Percentiles rank a stretch among this genome's conserved stretches.
Evolutionary conservation across 2,329 filamentous ascomycete species (phyloP).

Genomic region (Helotiales sp.): DNA sequence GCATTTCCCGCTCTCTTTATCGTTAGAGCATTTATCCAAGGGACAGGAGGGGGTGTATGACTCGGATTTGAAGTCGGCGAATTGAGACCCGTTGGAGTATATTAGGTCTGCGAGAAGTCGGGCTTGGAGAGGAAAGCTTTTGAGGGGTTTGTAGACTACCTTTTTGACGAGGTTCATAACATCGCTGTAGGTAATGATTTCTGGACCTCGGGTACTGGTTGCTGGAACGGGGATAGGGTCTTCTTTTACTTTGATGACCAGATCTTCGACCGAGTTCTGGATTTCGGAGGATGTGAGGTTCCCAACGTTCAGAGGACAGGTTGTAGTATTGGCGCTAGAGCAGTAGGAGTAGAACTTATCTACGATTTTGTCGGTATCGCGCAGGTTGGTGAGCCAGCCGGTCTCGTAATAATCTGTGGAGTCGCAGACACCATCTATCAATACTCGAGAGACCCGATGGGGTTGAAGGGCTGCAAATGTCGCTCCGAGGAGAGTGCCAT

Average conservation of each 20-base stretch:
- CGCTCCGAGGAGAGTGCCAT: constrained; percentile 43
- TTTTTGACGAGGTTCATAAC: constrained; percentile 22
- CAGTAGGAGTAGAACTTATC: constrained; percentile 29
- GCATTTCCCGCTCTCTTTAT: neutral
- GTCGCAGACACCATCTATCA: constrained; percentile 29
- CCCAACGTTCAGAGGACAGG: constrained; percentile 25
- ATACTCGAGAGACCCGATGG: constrained; percentile 39
- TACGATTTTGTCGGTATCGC: constrained; percentile 31
- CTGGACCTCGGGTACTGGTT: constrained; percentile 15
- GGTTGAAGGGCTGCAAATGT: constrained; percentile 45
- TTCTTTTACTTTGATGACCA: constrained; percentile 5
- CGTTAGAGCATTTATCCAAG: neutral
- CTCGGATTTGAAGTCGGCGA: constrained; percentile 2
- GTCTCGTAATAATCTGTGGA: constrained; percentile 27
- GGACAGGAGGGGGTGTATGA: constrained; percentile 3
- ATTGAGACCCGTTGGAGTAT: constrained; percentile 5
- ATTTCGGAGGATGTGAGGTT: constrained; percentile 5
- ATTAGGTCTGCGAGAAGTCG: constrained; percentile 14
- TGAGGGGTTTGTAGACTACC: constrained; percentile 25
- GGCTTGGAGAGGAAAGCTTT: constrained; percentile 21
- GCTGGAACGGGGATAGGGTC: constrained; percentile 13
- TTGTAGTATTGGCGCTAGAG: constrained; percentile 32
- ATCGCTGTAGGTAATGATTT: constrained; percentile 30
- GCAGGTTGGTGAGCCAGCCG: constrained; percentile 44
- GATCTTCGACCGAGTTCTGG: constrained; percentile 3